Percentiles rank a stretch among this genome's conserved stretches.
Conservation (phyloP, 176 grass and related monocot species). For the Oryza australiensis region DNA sequence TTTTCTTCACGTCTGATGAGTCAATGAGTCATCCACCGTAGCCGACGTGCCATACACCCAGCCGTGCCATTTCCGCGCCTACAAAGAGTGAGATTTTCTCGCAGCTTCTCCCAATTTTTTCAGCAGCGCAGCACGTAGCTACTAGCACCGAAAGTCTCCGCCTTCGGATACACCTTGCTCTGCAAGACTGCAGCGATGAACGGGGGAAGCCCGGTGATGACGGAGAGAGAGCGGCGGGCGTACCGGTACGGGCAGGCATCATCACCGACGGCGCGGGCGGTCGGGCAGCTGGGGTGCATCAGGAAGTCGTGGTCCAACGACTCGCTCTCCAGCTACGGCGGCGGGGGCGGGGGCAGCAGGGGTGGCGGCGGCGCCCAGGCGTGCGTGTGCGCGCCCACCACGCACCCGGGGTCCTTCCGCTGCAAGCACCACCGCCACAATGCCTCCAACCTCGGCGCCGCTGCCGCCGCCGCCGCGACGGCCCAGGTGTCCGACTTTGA, state of each 20-base stretch:
- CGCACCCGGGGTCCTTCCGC: constrained; percentile 78
- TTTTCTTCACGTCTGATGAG: no score
- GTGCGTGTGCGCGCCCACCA: constrained; percentile 80
- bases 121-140: no score
- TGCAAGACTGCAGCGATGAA: constrained; percentile 55
- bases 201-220: constrained; percentile 58
- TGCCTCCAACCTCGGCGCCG: constrained; percentile 24
- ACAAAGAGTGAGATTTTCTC: background rate
- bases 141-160: no score
- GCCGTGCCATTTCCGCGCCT: constrained; percentile 1
- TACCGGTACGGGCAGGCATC: constrained; percentile 46
- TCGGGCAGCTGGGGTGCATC: constrained; percentile 35
- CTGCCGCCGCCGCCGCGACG: background rate
- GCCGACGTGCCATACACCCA: constrained; percentile 27
- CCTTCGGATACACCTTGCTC: background rate
- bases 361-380: constrained; percentile 24
- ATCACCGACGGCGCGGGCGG: constrained; percentile 27
- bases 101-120: constrained; percentile 8
- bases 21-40: no score
- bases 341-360: background rate
- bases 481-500: background rate
- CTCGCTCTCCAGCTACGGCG: constrained; percentile 55
- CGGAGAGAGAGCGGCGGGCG: constrained; percentile 58
- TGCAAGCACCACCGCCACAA: constrained; percentile 73
- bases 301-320: constrained; percentile 79